phyloP scores from a whole-genome alignment of 345 rosid genomes.

The Rhodomyrtus tomentosa region DNA sequence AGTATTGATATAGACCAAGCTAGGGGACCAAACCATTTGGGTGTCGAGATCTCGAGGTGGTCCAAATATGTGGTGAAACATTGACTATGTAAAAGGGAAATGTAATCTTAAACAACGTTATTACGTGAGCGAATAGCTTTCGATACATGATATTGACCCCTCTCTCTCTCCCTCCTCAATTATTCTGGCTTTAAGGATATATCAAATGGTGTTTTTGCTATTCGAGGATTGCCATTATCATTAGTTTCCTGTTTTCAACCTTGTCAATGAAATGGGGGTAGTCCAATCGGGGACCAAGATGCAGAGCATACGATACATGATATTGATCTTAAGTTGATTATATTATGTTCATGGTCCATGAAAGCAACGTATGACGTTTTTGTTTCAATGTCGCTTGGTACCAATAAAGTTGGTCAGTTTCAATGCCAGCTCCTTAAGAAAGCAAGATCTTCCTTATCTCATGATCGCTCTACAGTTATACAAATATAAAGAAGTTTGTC shows the following conservation, averaged over 20 bases:
- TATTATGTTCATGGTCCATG: background rate
- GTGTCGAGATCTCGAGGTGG: background rate
- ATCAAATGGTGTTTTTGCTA: background rate
- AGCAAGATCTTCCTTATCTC: background rate
- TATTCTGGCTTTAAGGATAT: background rate
- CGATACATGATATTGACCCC: too few species aligned
- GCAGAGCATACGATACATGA: background rate
- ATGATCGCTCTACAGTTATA: background rate
- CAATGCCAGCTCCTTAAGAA: background rate
- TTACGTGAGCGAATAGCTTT: background rate
- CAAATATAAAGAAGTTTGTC: too few species aligned
- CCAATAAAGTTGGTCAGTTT: background rate
- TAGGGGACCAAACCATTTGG: background rate
- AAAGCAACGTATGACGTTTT: background rate
- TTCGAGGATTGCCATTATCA: background rate
- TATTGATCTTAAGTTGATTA: background rate
- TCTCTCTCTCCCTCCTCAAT: background rate
- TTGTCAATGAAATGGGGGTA: background rate
- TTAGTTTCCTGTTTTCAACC: background rate
- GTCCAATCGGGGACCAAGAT: background rate
- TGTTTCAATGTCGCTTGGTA: background rate
- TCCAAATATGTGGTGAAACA: background rate
- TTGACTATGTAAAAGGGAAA: background rate
- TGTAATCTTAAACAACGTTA: background rate
- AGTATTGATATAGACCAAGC: background rate